phyloP scores from a whole-genome alignment of 108 stramenopile genomes.

The Fragilaria crotonensis region DNA sequence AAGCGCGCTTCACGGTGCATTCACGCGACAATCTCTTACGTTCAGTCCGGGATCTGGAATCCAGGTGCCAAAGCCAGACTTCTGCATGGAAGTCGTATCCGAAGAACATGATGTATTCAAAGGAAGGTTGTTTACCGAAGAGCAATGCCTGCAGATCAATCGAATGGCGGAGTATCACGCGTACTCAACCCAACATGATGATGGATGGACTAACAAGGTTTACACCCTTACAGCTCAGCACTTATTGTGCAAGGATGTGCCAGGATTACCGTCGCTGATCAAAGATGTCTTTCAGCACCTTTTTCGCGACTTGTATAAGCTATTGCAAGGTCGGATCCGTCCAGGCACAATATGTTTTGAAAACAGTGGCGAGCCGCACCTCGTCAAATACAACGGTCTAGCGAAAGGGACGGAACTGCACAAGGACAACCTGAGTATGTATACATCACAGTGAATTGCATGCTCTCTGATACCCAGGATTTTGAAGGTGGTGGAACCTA shows the following conservation, averaged over 20 bases:
- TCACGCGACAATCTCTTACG: too few species aligned
- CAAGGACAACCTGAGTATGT: slow-evolving; percentile 13
- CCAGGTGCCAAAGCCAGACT: slow-evolving; percentile 5
- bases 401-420: slow-evolving; percentile 10
- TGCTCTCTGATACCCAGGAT: slow-evolving; percentile 19
- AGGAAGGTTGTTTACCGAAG: slow-evolving; percentile 9
- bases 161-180: slow-evolving; percentile 14
- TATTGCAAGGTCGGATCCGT: slow-evolving; percentile 4
- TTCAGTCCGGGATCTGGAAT: too few species aligned
- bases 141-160: slow-evolving; percentile 16
- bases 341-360: slow-evolving; percentile 6
- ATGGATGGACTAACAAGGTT: slow-evolving; percentile 14
- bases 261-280: too few species aligned
- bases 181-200: slow-evolving; percentile 1
- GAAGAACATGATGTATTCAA: slow-evolving; percentile 1
- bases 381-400: slow-evolving; percentile 24
- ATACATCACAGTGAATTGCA: slow-evolving; percentile 25
- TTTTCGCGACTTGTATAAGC: slow-evolving; percentile 4
- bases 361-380: slow-evolving; percentile 24
- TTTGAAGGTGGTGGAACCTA: slow-evolving; percentile 46
- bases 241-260: slow-evolving; percentile 6
- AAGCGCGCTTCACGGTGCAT: too few species aligned
- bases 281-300: slow-evolving; percentile 9
- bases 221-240: slow-evolving; percentile 18
- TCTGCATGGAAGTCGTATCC: slow-evolving; percentile 4